Evolutionary conservation across 106 monocot species (phyloP).

Genomic region (Triglochin maritima): DNA sequence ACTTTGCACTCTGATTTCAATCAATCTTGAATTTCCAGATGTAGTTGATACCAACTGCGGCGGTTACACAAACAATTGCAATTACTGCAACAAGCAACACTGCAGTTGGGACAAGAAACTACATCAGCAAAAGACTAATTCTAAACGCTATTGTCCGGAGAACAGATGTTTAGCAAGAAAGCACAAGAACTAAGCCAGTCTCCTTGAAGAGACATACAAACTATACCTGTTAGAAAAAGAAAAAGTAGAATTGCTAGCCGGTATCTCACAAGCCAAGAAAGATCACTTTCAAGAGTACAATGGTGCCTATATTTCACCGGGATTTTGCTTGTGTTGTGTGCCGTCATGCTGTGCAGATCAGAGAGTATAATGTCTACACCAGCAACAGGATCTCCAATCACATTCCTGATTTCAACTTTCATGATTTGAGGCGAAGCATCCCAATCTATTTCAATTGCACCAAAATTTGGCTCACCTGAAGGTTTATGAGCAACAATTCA

Average conservation of each 20-base stretch:
- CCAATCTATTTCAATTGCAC: slow-evolving; percentile 80
- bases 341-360: slow-evolving; percentile 30
- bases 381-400: slow-evolving; percentile 33
- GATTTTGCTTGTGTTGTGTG: neutral
- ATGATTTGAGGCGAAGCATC: slow-evolving; percentile 36
- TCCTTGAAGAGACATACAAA: neutral
- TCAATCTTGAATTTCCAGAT: slow-evolving; percentile 22
- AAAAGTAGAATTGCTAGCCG: slow-evolving; percentile 33
- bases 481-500: too few species aligned
- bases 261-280: slow-evolving; percentile 43
- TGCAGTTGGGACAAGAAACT: slow-evolving; percentile 5
- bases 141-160: neutral
- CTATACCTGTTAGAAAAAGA: slow-evolving; percentile 26
- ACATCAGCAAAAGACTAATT: neutral
- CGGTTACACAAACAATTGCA: slow-evolving; percentile 1
- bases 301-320: slow-evolving; percentile 12
- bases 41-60: slow-evolving; percentile 10
- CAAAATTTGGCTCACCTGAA: slow-evolving; percentile 84
- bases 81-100: slow-evolving; percentile 12
- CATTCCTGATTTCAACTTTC: slow-evolving; percentile 50
- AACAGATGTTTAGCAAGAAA: neutral
- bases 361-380: slow-evolving; percentile 40
- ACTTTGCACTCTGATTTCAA: slow-evolving; percentile 3
- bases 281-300: slow-evolving; percentile 54
- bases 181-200: neutral